Base-by-base conservation (phyloP, 208 protist species). In the Acanthamoeba divionensis region DNA sequence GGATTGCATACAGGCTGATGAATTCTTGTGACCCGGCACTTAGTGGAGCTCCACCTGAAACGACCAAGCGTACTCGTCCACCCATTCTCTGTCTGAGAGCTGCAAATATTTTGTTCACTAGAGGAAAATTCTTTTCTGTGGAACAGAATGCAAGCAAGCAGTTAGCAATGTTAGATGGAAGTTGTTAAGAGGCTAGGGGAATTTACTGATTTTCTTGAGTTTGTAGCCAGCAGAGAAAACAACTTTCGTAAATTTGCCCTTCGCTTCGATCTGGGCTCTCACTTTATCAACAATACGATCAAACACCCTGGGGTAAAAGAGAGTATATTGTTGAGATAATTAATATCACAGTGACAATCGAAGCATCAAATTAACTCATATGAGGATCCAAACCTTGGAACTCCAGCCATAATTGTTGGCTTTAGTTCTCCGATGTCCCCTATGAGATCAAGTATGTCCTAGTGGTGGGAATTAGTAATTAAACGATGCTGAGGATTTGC, bases 11-110 rank as follows among this genome's bases (percentile, higher is more conserved):
- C 10, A 92, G 85, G 29, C 91, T 83, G 21, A 97, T 55, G 57
- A 97, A 97, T 24, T 95, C 91, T 9, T 92, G 71, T 12, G 97
- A 57, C 41, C 95, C 71, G 33, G 94, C 83, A 18, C 91, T 62
- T 18, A 97, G 79, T 52, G 96, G 96, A 29, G 96, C 96, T 6
- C 92, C 86, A 62, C 95, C 96, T 21, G 91, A 92, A 21, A 97
- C 66, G 31, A 97, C 96, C 15, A 95, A 57, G 21, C 94, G 75
- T 15, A 97, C 71, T 60, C 95, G 88, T 55, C 94, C 95, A 69
- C 94, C 94, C 1, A 95, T 57, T 13, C 55, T 90, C 18, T 89
- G 71, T 77, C 93, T 93, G 33, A 94, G 44, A 41, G 45, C 65
- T 45, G 85, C 44, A 36, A 66, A 90, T n/a, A 90, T 52, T 26